These are phyloP conservation scores for Cercospora sojina DNA, from an alignment of 2,329 filamentous ascomycete genomes.

Conservation along the genomic window DNA sequence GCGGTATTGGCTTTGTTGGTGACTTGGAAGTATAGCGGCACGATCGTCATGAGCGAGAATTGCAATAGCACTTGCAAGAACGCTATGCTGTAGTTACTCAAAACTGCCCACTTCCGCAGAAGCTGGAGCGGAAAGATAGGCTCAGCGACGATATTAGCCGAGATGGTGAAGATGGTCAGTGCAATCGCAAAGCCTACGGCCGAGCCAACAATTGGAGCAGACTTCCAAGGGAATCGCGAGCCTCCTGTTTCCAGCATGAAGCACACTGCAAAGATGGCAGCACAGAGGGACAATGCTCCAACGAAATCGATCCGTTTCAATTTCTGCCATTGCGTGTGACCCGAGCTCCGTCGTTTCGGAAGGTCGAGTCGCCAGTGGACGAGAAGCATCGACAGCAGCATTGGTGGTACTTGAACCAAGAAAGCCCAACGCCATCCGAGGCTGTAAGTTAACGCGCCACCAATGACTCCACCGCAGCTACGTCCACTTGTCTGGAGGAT, in stretches of 20 bases:
- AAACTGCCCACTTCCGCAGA: conserved; percentile 53
- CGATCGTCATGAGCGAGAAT: conserved; percentile 61
- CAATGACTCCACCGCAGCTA: conserved; percentile 55
- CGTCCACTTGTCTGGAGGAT: conserved; percentile 52
- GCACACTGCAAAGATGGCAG: conserved; percentile 47
- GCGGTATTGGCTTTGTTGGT: conserved; percentile 59
- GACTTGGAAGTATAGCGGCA: conserved; percentile 70
- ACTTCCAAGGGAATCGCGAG: conserved; percentile 42
- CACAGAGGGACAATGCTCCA: conserved; percentile 51
- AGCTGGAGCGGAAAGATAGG: conserved; percentile 61
- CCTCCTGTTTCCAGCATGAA: conserved; percentile 53
- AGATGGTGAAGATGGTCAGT: conserved; percentile 26
- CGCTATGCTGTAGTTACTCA: conserved; percentile 55
- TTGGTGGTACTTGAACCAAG: conserved; percentile 57
- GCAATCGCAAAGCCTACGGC: conserved; percentile 14
- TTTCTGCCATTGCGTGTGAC: conserved; percentile 31
- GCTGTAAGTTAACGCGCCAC: conserved; percentile 61
- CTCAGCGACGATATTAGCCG: conserved; percentile 27
- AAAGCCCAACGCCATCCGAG: conserved; percentile 69
- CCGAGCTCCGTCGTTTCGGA: conserved; percentile 8
- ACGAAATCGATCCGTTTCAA: conserved; percentile 59
- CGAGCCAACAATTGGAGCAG: conserved; percentile 35
- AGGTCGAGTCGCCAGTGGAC: conserved; percentile 40
- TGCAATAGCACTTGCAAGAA: conserved; percentile 59
- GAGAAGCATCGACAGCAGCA: conserved; percentile 52